Evolutionary conservation across 768 basidiomycete species (phyloP).

Genomic region (Lepiota venenata): DNA sequence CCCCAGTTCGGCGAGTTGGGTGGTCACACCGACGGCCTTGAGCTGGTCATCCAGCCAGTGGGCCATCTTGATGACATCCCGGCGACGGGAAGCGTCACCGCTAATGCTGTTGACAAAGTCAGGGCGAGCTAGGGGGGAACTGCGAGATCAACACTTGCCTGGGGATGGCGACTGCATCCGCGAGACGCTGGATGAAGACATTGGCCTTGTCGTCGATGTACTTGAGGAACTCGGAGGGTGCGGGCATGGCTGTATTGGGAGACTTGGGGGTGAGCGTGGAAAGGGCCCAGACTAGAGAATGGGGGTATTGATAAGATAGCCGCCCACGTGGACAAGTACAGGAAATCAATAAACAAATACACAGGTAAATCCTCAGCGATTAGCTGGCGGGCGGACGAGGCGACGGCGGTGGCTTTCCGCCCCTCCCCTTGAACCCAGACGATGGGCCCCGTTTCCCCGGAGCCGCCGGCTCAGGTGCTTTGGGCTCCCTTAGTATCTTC

Average conservation of each 20-base stretch:
- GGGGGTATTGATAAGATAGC: conserved; percentile 4
- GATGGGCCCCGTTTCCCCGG: neutral
- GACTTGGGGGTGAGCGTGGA: neutral
- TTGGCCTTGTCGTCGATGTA: conserved; percentile 69
- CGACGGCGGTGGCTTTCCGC: neutral
- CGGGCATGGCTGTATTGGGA: conserved; percentile 34
- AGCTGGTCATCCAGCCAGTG: conserved; percentile 77
- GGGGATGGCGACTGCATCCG: conserved; percentile 82
- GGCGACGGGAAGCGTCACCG: conserved; percentile 65
- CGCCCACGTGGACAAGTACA: neutral
- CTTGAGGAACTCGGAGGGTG: conserved; percentile 43
- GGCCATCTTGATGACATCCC: conserved; percentile 84
- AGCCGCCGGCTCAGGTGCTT: conserved; percentile 1
- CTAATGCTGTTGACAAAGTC: conserved; percentile 46
- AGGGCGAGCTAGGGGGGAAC: conserved; percentile 1
- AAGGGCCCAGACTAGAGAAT: neutral
- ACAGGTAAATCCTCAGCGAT: neutral
- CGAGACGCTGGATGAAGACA: conserved; percentile 73
- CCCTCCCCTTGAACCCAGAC: conserved; percentile 4
- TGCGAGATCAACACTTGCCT: conserved; percentile 39
- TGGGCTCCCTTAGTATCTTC: conserved; percentile 5
- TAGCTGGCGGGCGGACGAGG: neutral
- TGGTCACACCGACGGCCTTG: conserved; percentile 73
- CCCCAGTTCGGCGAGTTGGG: conserved; percentile 73
- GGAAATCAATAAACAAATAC: neutral